phyloP scores from a whole-genome alignment of 441 rosid genomes.

The Mallotus japonicus region DNA sequence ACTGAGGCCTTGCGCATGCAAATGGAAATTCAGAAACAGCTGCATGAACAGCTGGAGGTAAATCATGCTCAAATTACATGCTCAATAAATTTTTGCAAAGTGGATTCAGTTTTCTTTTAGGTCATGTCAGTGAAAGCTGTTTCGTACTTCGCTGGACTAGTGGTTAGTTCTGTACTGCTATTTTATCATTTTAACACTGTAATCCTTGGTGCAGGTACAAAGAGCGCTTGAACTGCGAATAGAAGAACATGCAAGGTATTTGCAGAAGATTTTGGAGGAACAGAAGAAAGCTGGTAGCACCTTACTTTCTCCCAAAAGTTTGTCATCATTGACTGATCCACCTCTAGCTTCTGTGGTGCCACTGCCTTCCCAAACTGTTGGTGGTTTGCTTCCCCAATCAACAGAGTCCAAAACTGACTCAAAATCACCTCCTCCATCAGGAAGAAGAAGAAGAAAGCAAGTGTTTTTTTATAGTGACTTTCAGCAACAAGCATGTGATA shows the following conservation, averaged over 20 bases:
- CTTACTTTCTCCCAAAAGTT: constrained; percentile 38
- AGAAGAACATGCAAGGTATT: constrained; percentile 78
- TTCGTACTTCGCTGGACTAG: neutral
- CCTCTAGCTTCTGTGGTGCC: constrained; percentile 31
- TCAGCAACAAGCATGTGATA: constrained; percentile 33
- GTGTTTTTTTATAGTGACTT: constrained; percentile 25
- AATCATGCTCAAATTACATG: neutral
- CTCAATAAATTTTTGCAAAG: neutral
- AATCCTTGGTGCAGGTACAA: constrained; percentile 49
- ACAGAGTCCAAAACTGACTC: constrained; percentile 39
- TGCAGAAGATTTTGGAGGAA: constrained; percentile 78
- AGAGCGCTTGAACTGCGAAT: constrained; percentile 58
- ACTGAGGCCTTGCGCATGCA: constrained; percentile 83
- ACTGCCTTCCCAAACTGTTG: constrained; percentile 22
- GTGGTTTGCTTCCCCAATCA: constrained; percentile 16
- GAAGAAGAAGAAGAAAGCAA: constrained; percentile 31
- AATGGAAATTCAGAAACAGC: constrained; percentile 88
- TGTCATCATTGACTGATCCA: constrained; percentile 33
- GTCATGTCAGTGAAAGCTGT: neutral
- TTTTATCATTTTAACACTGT: no score
- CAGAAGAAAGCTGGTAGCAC: constrained; percentile 62
- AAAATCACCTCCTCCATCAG: constrained; percentile 18
- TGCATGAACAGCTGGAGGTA: constrained; percentile 96
- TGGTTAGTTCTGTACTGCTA: neutral
- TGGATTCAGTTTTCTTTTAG: neutral